Evolutionary conservation across 768 basidiomycete species (phyloP), one percentile per base, ranked within the genome.

Genomic region (Lactarius sp.): DNA sequence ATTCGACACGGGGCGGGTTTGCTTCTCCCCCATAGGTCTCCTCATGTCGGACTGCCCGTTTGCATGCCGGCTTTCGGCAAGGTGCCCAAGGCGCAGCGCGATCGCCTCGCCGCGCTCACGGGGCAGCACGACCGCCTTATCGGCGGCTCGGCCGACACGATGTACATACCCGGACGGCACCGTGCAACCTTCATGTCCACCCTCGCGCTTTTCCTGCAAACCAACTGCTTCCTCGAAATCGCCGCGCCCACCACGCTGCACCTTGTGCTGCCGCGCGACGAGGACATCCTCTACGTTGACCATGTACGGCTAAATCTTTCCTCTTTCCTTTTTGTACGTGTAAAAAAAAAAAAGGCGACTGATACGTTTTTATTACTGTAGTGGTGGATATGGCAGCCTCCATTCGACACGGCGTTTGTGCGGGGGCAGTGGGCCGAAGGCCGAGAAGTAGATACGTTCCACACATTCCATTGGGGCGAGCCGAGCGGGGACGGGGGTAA

Each of bases 381-480:
- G 75, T 79, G 78, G 79, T 81, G 81, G 80, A 80, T 81, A 46
- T 78, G 75, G 68, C 68, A 74, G 18, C 78, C 79, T 8, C 81
- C 80, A 20, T 79, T 79, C 58, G 76, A 81, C 59, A 73, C 78
- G 14, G 72, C 72, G 27, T 82, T 78, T 65, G 81, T 82, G 60
- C 74, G 80, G 16, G 70, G 77, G 51, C 75, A 78, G 58, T 82
- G 81, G 81, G 69, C 66, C 0, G 70, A 76, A 59, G 80, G 80
- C 1, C 75, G 71, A 59, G 81, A 81, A 59, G 81, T 82, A 18
- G 81, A 81, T 62, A 78, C 81, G 9, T 81, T 82, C 68, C 81
- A 82, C 62, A 75, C 78, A 0, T 82, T 80, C 61, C 78, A 80
- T 65, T 81, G 81, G 80, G 79, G 77, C 10, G 79, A 80, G 55